Conservation (phyloP, 164 flowering plant genomes). For the Euptelea pleiosperma region DNA sequence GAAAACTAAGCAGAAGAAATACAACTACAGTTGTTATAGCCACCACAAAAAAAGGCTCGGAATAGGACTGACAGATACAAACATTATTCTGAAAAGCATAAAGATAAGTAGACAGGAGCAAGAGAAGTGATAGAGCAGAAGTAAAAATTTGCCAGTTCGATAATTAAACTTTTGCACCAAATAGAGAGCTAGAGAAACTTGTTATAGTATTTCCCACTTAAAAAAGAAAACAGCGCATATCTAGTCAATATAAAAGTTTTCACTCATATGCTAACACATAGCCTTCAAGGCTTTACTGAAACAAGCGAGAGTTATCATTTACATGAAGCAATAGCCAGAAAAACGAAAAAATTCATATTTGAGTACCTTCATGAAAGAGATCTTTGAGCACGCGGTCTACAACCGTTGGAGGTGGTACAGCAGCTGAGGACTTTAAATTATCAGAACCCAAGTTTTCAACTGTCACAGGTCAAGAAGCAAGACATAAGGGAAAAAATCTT, state of each 20-base stretch:
- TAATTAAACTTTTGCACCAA: not conserved
- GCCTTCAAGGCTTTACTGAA: not conserved
- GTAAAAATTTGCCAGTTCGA: not conserved
- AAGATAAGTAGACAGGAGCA: too few relatives aligned
- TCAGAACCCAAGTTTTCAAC: constrained; percentile 67
- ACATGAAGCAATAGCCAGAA: not conserved
- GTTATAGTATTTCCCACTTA: not conserved
- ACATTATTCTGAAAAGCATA: too few relatives aligned
- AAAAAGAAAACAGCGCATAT: not conserved
- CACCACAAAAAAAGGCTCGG: too few relatives aligned
- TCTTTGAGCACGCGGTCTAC: constrained; percentile 93
- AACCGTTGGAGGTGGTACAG: constrained; percentile 84
- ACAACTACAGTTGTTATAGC: too few relatives aligned
- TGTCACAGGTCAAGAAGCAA: constrained; percentile 29
- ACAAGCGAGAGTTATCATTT: not conserved
- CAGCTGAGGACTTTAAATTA: constrained; percentile 56
- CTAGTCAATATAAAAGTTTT: too few relatives aligned
- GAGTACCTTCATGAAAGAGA: constrained; percentile 81
- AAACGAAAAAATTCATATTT: not conserved
- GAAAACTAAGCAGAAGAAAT: too few relatives aligned
- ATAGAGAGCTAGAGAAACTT: not conserved
- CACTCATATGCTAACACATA: not conserved
- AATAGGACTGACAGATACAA: too few relatives aligned
- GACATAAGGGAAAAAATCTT: not conserved
- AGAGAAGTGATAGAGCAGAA: not conserved